These are phyloP conservation scores for Suillus placidus DNA, from an alignment of 768 basidiomycete genomes.

Conservation along the genomic window DNA sequence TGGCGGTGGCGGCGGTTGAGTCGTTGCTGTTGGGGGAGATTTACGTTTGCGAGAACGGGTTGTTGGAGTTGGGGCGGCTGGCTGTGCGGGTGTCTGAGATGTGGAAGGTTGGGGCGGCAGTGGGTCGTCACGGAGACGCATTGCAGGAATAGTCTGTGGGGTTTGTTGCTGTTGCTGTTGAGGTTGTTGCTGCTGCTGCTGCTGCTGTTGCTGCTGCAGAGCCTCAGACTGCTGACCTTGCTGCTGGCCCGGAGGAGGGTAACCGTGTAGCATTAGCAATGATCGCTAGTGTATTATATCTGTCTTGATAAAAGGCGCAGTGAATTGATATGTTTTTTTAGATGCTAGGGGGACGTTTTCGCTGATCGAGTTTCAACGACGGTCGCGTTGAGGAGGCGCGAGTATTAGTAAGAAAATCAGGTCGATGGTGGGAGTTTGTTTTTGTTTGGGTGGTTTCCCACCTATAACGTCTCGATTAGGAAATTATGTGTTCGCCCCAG, in stretches of 20 bases:
- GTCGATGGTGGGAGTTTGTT: constrained; percentile 19
- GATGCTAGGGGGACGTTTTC: constrained; percentile 21
- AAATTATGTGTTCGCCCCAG: neutral
- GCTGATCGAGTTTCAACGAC: constrained; percentile 20
- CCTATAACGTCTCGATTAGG: neutral
- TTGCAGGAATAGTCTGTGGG: constrained; percentile 30
- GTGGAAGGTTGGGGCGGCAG: constrained; percentile 21
- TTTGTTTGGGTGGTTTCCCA: constrained; percentile 22
- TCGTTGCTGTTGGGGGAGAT: constrained; percentile 50
- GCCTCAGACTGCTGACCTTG: constrained; percentile 10
- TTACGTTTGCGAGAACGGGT: constrained; percentile 66
- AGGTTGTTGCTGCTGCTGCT: constrained; percentile 25
- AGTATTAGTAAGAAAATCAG: constrained; percentile 41
- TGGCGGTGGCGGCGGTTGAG: constrained; percentile 14
- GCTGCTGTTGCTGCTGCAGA: constrained; percentile 36
- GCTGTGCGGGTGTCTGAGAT: constrained; percentile 15
- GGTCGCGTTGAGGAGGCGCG: constrained; percentile 37
- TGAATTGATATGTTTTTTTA: constrained; percentile 5
- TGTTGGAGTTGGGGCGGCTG: constrained; percentile 14
- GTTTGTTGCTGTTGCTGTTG: constrained; percentile 21
- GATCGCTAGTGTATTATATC: constrained; percentile 1
- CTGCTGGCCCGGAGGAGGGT: constrained; percentile 1
- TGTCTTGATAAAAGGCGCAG: neutral
- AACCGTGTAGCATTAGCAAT: constrained; percentile 8
- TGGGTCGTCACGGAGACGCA: constrained; percentile 68